Evolutionary conservation across 2,329 filamentous ascomycete genomes (phyloP).

Genomic region (Ceratocystiopsis sp.): DNA sequence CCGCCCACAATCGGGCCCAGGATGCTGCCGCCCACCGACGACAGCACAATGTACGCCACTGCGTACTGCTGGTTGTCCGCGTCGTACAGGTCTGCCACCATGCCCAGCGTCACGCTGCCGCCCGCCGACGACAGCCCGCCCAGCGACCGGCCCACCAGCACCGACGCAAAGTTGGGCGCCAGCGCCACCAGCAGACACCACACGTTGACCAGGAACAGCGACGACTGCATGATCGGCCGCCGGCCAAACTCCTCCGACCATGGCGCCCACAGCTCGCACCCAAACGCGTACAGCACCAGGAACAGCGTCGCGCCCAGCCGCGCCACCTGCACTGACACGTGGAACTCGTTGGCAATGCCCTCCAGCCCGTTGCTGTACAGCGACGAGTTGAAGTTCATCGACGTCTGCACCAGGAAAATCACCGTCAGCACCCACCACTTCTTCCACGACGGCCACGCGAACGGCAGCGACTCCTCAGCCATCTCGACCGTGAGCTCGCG

Average conservation of each 20-base stretch:
- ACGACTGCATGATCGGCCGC: conserved; percentile 56
- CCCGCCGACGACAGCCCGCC: conserved; percentile 56
- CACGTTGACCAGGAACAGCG: conserved; percentile 59
- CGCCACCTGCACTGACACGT: conserved; percentile 49
- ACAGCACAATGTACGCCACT: conserved; percentile 61
- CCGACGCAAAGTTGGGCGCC: conserved; percentile 53
- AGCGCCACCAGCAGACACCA: conserved; percentile 58
- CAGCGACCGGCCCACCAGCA: conserved; percentile 53
- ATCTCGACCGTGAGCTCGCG: conserved; percentile 18
- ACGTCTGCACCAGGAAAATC: conserved; percentile 57
- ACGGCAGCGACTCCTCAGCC: conserved; percentile 43
- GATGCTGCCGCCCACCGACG: conserved; percentile 60
- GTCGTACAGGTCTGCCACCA: conserved; percentile 62
- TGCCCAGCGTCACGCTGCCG: conserved; percentile 55
- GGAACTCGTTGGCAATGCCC: conserved; percentile 50
- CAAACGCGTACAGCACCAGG: conserved; percentile 65
- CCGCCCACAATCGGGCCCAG: conserved; percentile 66
- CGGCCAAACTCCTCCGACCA: conserved; percentile 75
- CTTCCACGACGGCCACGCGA: conserved; percentile 38
- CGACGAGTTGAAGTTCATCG: conserved; percentile 66
- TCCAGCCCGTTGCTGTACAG: conserved; percentile 53
- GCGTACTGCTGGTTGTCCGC: conserved; percentile 57
- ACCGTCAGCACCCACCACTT: conserved; percentile 61
- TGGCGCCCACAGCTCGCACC: conserved; percentile 76
- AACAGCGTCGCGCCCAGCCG: conserved; percentile 64